Base-by-base conservation (phyloP, 1,284 basidiomycete genomes). In the Blastosporella zonata region DNA sequence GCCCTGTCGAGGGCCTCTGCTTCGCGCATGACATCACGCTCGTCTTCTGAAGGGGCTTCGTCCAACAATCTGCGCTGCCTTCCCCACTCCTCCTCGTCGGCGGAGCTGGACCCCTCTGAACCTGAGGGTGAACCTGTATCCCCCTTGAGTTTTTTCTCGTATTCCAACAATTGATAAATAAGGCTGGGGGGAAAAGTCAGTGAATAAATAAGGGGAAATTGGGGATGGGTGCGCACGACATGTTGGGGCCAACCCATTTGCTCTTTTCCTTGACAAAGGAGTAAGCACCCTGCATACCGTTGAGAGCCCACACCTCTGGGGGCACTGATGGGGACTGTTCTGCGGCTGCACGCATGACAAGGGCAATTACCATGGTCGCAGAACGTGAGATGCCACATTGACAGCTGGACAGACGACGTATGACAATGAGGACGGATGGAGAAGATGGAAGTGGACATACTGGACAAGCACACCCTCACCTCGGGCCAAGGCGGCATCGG, bases 331-430 rank as follows among this genome's bases (percentile, higher is more conserved):
- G 72, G 2, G 82, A 80, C 43, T 81, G 82, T 42, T 81, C 75
- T 31, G 87, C 85, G 15, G 94, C 93, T 27, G 93, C 90, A 45
- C 91, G 84, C 94, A 98, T 97, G 55, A 97, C 90, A 55, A 97
- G 82, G 28, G 94, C 95, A 53, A 98, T 96, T 40, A 90, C 82
- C 59, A 97, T 72, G 1, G 95, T 97, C 13, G 94, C 95, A 18
- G 91, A 95, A 55, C 95, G 83, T 18, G 93, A 97, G 22, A 98
- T 91, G 56, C 95, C 95, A 67, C 94, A 97, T 72, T 98, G 95
- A 67, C 93, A 97, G 66, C 91, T 94, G 59, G 34, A 58, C 52
- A 54, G 42, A 54, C 55, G 31, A 53, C 41, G 37, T 58, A 53
- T 64, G 59, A 58, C 47, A 38, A 29, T 47, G 17, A 34, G 25